A percentile compares a stretch with the other conserved stretches of the same genome.
These are phyloP conservation scores for Cladosporium sp. DNA, from an alignment of 2,329 filamentous ascomycete genomes.

Conservation along the genomic window DNA sequence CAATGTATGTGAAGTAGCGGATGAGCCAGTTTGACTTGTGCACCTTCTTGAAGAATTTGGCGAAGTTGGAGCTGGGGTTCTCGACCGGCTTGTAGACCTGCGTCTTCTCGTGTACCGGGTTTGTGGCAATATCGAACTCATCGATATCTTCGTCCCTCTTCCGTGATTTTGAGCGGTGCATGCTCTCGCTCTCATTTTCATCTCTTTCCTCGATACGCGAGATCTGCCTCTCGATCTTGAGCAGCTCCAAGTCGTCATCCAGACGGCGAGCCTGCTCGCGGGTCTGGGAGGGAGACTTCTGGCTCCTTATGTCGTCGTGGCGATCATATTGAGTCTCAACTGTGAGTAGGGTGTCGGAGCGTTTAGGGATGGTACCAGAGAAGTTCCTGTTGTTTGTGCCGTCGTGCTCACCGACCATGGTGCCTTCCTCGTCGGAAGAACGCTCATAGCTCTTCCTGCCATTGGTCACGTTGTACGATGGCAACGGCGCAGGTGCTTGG, in stretches of 20 bases:
- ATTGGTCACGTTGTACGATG: conserved; percentile 37
- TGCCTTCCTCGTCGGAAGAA: conserved; percentile 39
- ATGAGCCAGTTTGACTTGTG: conserved; percentile 67
- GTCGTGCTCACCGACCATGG: conserved; percentile 34
- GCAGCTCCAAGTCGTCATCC: conserved; percentile 65
- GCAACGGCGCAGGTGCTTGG: conserved; percentile 23
- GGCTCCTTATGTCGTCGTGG: conserved; percentile 31
- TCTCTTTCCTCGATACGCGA: conserved; percentile 44
- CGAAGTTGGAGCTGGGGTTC: conserved; percentile 61
- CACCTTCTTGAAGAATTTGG: conserved; percentile 64
- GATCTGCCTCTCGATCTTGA: conserved; percentile 64
- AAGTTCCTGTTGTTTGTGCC: conserved; percentile 21
- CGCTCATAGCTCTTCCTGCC: conserved; percentile 26
- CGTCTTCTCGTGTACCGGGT: conserved; percentile 67
- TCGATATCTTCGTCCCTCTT: conserved; percentile 58
- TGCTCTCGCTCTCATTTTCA: conserved; percentile 43
- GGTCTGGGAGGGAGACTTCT: conserved; percentile 54
- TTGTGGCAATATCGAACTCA: conserved; percentile 67
- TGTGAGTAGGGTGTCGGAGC: conserved; percentile 45
- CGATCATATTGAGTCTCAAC: conserved; percentile 45
- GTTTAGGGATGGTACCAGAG: conserved; percentile 19
- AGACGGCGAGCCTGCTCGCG: conserved; percentile 62
- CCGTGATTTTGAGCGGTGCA: conserved; percentile 55
- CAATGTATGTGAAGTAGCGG: conserved; percentile 71
- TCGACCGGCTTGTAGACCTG: conserved; percentile 65